phyloP scores from a whole-genome alignment of 345 rosid genomes.

The Salix purpurea region DNA sequence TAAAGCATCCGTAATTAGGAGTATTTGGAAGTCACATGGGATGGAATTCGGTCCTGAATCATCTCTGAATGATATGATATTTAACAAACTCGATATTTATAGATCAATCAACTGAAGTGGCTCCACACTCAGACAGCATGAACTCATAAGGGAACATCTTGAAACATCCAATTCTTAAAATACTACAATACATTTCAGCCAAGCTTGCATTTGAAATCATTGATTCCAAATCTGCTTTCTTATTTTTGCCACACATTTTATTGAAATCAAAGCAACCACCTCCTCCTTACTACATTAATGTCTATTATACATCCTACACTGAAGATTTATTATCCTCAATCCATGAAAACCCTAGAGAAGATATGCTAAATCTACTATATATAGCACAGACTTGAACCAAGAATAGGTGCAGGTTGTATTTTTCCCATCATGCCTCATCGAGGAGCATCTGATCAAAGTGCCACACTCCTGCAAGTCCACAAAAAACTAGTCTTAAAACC shows the following conservation, averaged over 20 bases:
- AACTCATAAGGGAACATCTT: not conserved
- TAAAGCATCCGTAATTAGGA: slow-evolving; percentile 1
- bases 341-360: not conserved
- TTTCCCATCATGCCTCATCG: slow-evolving; percentile 30
- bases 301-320: not conserved
- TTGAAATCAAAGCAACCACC: not conserved
- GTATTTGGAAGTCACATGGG: not conserved
- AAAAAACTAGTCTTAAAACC: not conserved
- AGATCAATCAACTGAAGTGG: not conserved
- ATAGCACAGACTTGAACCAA: not conserved
- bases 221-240: not conserved
- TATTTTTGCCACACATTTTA: not conserved
- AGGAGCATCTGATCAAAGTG: slow-evolving; percentile 92
- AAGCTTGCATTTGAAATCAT: not conserved
- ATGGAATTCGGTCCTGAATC: not conserved
- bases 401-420: not conserved
- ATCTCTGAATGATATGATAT: not conserved
- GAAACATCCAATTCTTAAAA: not conserved
- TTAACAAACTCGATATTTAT: no score
- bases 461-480: slow-evolving; percentile 66
- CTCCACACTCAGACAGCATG: not conserved
- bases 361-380: not conserved
- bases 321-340: not conserved
- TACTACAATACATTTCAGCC: not conserved
- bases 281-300: not conserved